Conservation (phyloP, 805 yeast species). For the Candida pseudoglaebosa region DNA sequence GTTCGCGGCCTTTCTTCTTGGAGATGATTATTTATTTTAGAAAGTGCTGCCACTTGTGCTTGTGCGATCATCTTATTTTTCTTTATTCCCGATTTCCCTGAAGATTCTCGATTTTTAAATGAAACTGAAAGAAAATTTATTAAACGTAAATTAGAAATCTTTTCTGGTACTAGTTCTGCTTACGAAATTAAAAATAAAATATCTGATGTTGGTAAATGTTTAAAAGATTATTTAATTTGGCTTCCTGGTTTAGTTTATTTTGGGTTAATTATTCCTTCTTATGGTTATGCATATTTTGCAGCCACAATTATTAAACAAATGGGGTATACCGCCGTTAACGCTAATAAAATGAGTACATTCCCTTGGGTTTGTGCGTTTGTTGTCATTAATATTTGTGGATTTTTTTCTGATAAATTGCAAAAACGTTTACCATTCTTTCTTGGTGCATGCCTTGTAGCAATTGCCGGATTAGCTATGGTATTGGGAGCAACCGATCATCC, state of each 20-base stretch:
- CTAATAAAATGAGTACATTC: slow-evolving; percentile 78
- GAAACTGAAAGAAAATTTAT: slow-evolving; percentile 51
- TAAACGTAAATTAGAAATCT: slow-evolving; percentile 49
- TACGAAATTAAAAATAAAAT: slow-evolving; percentile 45
- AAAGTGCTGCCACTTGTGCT: slow-evolving; percentile 38
- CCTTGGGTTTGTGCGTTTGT: slow-evolving; percentile 83
- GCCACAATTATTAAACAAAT: slow-evolving; percentile 59
- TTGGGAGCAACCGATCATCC: slow-evolving; percentile 42
- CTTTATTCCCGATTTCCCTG: slow-evolving; percentile 68
- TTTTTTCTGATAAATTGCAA: slow-evolving; percentile 52
- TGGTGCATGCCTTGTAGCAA: slow-evolving; percentile 25
- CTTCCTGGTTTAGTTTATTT: slow-evolving; percentile 59
- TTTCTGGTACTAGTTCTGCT: slow-evolving; percentile 38
- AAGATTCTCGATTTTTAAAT: slow-evolving; percentile 49
- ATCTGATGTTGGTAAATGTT: slow-evolving; percentile 43
- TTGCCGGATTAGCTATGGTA: slow-evolving; percentile 55
- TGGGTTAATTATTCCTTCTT: slow-evolving; percentile 65
- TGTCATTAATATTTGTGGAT: slow-evolving; percentile 57
- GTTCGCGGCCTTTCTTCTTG: slow-evolving; percentile 40
- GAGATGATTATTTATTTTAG: slow-evolving; percentile 51
- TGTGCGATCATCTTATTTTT: slow-evolving; percentile 39
- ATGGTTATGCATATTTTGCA: slow-evolving; percentile 72
- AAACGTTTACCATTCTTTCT: slow-evolving; percentile 45
- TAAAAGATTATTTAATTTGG: slow-evolving; percentile 60
- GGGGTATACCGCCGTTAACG: slow-evolving; percentile 66